Percentiles rank a stretch among this genome's conserved stretches.
Conservation (phyloP, 371 early-diverging fungal genomes). For the Mucor lusitanicus region DNA sequence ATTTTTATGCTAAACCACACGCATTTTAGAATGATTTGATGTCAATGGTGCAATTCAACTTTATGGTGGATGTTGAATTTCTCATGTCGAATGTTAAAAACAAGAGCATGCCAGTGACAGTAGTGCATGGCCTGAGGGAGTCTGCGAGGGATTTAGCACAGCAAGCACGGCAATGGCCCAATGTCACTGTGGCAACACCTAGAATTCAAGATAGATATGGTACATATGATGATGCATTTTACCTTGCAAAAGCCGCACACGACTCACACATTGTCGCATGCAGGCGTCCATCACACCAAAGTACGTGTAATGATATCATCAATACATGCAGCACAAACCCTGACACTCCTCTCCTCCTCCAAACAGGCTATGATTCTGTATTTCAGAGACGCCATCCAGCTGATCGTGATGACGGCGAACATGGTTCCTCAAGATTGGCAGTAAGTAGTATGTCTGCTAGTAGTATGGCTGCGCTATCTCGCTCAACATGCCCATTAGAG, state of each 20-base stretch:
- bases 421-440: conserved; percentile 7
- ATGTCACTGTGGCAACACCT: background rate
- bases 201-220: conserved; percentile 1
- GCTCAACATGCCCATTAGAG: background rate
- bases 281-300: conserved; percentile 5
- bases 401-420: conserved; percentile 10
- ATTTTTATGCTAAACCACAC: background rate
- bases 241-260: too few relatives aligned
- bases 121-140: conserved; percentile 6
- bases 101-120: background rate
- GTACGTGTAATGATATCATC: background rate
- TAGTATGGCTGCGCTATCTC: background rate
- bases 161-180: background rate
- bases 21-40: background rate
- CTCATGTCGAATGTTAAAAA: background rate
- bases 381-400: background rate
- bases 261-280: background rate
- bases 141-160: background rate
- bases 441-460: background rate
- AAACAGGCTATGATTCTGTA: conserved; percentile 4
- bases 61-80: conserved; percentile 3
- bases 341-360: too few relatives aligned
- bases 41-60: conserved; percentile 14
- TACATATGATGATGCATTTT: too few relatives aligned
- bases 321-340: background rate